Base-by-base conservation (phyloP, 2,329 filamentous ascomycete genomes). In the Cladosporium cucumerinum region DNA sequence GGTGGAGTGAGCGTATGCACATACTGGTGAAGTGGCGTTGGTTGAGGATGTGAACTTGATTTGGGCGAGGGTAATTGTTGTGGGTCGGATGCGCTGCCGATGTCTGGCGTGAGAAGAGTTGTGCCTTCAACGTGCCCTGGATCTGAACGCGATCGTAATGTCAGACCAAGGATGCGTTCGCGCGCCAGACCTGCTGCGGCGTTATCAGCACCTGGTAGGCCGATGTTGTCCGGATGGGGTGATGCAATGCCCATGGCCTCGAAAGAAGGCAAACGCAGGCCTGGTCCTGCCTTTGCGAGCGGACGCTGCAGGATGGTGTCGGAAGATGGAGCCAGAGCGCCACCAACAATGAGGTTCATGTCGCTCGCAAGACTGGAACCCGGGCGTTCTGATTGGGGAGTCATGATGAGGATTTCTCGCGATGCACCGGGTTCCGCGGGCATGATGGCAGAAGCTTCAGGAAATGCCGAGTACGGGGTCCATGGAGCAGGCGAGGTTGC, bases 201-300 rank as follows among this genome's bases (percentile, higher is more conserved):
- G 49, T 68, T 67, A 65, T 72, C 55, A 72, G 69, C 55, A 69
- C 68, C 60, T 36, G 66, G 66, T 36, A 68, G 61, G 39, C 39
- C 10, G 59, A 77, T 69, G 67, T 76, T 72, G 70, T 81, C 76
- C 66, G 80, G 78, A 74, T 81, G 78, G 54, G 82, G 80, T 58
- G 78, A 76, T 61, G 79, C 78, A 65, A 84, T 84, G 36, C 82
- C 82, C 58, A 85, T 76, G 21, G 78, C 75, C 63, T 85, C 79
- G 70, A 86, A 85, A 2, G 83, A 82, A 5, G 83, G 84, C 18
- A 86, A 78, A 61, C 83, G 81, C 48, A 86, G 74, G 65, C 73
- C 77, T 64, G 74, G 75, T 51, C 73, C 71, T 32, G 72, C 60
- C 51, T 67, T 71, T 23, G 62, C 58, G 39, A 63, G 62, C 12